Evolutionary conservation across 106 monocot genomes (phyloP).

Genomic region (Dendrobium huoshanense): DNA sequence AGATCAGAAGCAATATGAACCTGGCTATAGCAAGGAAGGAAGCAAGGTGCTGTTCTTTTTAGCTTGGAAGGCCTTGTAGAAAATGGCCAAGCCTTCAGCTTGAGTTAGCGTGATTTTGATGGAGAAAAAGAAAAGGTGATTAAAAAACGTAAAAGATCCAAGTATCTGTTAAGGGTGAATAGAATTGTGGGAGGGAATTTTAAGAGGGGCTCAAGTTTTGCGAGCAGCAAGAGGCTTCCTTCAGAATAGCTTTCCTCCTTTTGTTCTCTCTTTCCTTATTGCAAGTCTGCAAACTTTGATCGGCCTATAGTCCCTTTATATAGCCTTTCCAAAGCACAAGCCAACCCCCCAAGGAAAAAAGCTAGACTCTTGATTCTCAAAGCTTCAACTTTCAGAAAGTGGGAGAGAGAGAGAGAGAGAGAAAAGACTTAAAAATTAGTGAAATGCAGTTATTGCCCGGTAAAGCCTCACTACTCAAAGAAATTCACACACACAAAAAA

Average conservation of each 20-base stretch:
- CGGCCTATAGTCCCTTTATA: background rate
- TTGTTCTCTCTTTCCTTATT: background rate
- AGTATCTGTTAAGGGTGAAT: background rate
- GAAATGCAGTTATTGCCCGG: too few species aligned
- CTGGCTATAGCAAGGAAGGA: too few species aligned
- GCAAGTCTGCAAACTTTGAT: background rate
- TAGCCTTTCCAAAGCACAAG: slow-evolving; percentile 4
- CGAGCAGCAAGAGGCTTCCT: too few species aligned
- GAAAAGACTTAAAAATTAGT: background rate
- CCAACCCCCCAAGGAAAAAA: background rate
- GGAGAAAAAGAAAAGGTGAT: background rate
- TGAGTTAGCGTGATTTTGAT: background rate
- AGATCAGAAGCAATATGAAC: background rate
- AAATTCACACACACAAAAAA: too few species aligned
- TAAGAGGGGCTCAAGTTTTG: background rate
- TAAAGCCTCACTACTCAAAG: too few species aligned
- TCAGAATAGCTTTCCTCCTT: background rate
- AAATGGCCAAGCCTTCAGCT: background rate
- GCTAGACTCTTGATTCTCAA: background rate
- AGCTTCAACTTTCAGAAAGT: background rate
- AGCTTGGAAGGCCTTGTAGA: background rate
- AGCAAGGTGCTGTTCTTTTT: too few species aligned
- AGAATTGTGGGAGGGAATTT: background rate
- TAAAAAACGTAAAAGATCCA: background rate
- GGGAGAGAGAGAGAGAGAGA: background rate